Conservation (phyloP, 2,329 filamentous ascomycete genomes). For the Scedosporium minutisporum region DNA sequence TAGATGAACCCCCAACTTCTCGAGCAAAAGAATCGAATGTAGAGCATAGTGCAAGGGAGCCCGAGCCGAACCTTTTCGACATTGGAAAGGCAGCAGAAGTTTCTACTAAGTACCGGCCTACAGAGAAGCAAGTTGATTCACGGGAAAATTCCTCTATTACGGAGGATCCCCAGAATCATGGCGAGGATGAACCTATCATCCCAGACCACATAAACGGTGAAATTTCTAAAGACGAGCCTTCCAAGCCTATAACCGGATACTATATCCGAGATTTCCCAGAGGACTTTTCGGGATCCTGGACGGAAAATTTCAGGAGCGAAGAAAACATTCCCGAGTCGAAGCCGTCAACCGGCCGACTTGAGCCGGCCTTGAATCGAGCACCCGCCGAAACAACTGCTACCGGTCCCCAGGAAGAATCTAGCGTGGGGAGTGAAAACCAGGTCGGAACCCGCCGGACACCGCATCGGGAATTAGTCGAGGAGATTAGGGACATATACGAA, state of each 20-base stretch:
- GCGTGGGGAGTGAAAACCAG: not conserved
- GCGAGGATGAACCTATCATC: not conserved
- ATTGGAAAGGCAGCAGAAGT: not conserved
- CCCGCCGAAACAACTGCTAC: not conserved
- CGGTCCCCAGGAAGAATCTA: not conserved
- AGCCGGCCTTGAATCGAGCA: not conserved
- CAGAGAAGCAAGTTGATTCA: not conserved
- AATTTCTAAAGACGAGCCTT: not conserved
- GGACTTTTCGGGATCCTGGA: not conserved
- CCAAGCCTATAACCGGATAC: not conserved
- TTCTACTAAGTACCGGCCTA: not conserved
- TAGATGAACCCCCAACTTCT: not conserved
- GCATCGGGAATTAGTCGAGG: not conserved
- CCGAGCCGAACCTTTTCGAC: not conserved
- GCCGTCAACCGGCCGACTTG: not conserved
- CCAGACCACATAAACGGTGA: not conserved
- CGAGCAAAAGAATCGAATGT: not conserved
- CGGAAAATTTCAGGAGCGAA: not conserved
- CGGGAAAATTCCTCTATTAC: not conserved
- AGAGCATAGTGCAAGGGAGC: not conserved
- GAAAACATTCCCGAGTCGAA: not conserved
- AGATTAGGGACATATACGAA: not conserved
- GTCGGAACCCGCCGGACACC: not conserved
- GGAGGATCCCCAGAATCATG: not conserved
- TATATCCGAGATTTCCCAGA: constrained; percentile 3